Percentiles rank a stretch among this genome's conserved stretches.
phyloP scores from a whole-genome alignment of 441 rosid genomes.

The Geranium incanum region DNA sequence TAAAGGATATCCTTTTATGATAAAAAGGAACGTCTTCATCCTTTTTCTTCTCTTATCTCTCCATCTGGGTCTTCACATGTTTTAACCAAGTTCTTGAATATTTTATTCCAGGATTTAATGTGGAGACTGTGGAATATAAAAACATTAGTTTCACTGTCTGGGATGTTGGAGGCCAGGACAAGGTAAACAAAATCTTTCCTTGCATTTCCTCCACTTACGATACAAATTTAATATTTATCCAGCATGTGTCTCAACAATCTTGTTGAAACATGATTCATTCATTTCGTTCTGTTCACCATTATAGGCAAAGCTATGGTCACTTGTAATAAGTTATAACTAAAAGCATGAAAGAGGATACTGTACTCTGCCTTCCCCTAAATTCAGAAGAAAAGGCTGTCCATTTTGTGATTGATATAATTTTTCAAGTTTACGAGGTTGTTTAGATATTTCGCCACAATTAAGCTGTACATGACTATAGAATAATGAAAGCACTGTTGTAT shows the following conservation, averaged over 20 bases:
- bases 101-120: slow-evolving; percentile 21
- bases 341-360: background rate
- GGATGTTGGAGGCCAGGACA: slow-evolving; percentile 31
- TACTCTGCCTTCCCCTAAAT: too few relatives aligned
- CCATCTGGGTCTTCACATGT: background rate
- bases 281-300: background rate
- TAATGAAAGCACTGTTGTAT: background rate
- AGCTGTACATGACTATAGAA: background rate
- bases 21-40: background rate
- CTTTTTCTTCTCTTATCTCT: background rate
- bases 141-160: slow-evolving; percentile 30
- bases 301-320: background rate
- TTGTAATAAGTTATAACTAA: too few relatives aligned
- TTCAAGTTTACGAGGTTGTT: background rate
- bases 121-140: slow-evolving; percentile 28
- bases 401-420: background rate
- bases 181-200: slow-evolving; percentile 13
- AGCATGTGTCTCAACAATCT: background rate
- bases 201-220: background rate
- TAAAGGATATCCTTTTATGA: background rate
- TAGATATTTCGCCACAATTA: too few relatives aligned
- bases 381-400: background rate
- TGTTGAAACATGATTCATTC: background rate
- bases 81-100: background rate
- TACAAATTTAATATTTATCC: too few relatives aligned